Evolutionary conservation across 2,329 filamentous ascomycete genomes (phyloP), one percentile per base, ranked within the genome.

Genomic region (Verticillium zaregamsianum): DNA sequence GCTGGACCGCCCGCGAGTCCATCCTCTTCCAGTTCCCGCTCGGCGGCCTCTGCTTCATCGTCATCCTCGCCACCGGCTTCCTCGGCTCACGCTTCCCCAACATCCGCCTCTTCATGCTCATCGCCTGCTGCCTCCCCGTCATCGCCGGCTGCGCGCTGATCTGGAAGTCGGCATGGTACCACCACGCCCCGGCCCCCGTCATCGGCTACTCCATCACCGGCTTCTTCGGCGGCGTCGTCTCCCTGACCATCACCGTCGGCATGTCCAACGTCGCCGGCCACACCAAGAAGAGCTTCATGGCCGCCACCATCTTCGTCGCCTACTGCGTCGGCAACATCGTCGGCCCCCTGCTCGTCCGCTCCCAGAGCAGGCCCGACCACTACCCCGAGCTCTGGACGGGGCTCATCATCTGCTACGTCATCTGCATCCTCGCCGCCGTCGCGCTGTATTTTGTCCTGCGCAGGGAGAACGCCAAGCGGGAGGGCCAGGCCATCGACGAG

Each of bases 261-360:
- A 82, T 82, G 79, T 84, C 85, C 12, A 93, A 93, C 66, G 88
- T 92, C 0, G 89, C 90, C 0, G 90, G 90, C 0, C 84, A 90
- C 28, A 92, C 90, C 0, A 93, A 93, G 77, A 92, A 92, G 79
- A 90, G 86, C 65, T 87, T 90, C 68, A 91, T 90, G 81, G 88
- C 90, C 0, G 86, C 87, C 0, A 86, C 87, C 0, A 88, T 91
- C 1, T 93, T 92, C 65, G 88, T 91, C 0, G 89, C 88, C 0
- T 92, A 92, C 69, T 90, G 88, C 61, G 86, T 92, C 3, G 82
- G 90, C 1, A 92, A 92, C 67, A 92, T 93, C 58, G 86, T 92
- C 28, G 90, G 90, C 0, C 90, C 90, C 3, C 88, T 90, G 73
- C 77, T 92, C 45, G 83, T 92, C 49, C 85, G 84, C 67, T 87